Base-by-base conservation (phyloP, 2,329 filamentous ascomycete genomes). In the Colletotrichum destructivum region DNA sequence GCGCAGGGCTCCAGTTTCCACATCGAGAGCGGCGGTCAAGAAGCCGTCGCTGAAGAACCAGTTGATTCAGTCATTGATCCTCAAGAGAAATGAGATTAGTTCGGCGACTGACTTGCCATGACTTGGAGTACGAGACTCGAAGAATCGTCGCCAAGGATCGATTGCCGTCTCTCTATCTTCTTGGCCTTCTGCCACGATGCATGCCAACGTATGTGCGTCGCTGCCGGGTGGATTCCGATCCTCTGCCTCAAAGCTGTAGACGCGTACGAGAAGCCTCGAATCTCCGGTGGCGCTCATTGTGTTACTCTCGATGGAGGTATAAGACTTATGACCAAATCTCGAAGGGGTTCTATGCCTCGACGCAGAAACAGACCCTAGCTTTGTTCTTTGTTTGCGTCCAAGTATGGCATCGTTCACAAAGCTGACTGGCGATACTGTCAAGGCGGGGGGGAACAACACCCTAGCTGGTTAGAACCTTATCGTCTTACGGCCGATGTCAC, bases 91-190 rank as follows among this genome's bases (percentile, higher is more conserved):
- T 26, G 5, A 3, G 2, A 52, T 3, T 4, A 16, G 7, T 44
- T 5, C 26, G 11, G 35, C 12, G 3, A 42, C 57, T 47, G n/a
- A 40, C 18, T 11, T n/a, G 2, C 31, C 16, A 2, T 40, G 23
- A 38, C 26, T 47, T 2, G 23, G 12, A 9, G 49, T 23, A n/a
- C 21, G 18, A 8, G 62, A 35, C 18, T 75, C 74, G 11, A 73
- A 75, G 9, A 75, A 73, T 1, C 26, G 23, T 12, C 72, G 62
- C 74, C 72, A 76, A 0, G 72, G 66, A 26, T 73, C 57, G 3
- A 44, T 26, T 18, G 71, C 31, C 7, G 66, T 57, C 1, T 66
- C 23, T 26, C 56, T 31, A 1, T 51, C 35, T 9, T 49, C 66
- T 8, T 66, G 56, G 15, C 73, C 31, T 7, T 72, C 51, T 12